phyloP scores from a whole-genome alignment of 148 eudicot genomes.

The Arctostaphylos glauca region DNA sequence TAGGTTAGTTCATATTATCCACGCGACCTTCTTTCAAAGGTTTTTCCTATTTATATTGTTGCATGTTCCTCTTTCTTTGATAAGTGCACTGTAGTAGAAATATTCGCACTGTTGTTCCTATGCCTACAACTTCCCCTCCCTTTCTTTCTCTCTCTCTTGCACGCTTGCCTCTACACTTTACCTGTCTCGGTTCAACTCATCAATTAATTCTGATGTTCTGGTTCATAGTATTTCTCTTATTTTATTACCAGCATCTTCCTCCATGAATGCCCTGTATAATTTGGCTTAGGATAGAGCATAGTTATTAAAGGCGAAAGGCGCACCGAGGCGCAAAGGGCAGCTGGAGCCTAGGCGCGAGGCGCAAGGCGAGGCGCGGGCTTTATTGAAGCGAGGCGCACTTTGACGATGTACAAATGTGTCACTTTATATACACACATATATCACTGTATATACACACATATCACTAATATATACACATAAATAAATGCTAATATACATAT shows the following conservation, averaged over 20 bases:
- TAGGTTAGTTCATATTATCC: not conserved
- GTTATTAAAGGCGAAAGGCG: too few species aligned
- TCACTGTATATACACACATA: too few species aligned
- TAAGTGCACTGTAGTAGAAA: not conserved
- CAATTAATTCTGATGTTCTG: not conserved
- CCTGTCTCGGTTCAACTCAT: not conserved
- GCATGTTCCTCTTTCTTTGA: not conserved
- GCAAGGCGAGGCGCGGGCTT: too few species aligned
- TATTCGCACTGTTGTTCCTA: not conserved
- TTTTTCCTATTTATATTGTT: not conserved
- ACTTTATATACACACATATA: too few species aligned
- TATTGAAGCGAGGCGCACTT: too few species aligned
- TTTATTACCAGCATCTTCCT: conserved; percentile 3
- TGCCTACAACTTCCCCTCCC: not conserved
- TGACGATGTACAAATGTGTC: too few species aligned
- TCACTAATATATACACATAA: too few species aligned
- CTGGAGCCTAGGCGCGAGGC: too few species aligned
- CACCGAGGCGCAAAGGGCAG: too few species aligned
- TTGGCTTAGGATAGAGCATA: conserved; percentile 1
- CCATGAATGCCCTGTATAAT: not conserved
- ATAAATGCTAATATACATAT: too few species aligned
- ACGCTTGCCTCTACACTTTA: too few species aligned
- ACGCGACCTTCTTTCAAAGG: not conserved
- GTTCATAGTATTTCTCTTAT: not conserved
- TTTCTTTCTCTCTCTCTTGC: not conserved